These are phyloP conservation scores for Omphalotus guepiniiformis DNA, from an alignment of 768 basidiomycete genomes.

Conservation along the genomic window DNA sequence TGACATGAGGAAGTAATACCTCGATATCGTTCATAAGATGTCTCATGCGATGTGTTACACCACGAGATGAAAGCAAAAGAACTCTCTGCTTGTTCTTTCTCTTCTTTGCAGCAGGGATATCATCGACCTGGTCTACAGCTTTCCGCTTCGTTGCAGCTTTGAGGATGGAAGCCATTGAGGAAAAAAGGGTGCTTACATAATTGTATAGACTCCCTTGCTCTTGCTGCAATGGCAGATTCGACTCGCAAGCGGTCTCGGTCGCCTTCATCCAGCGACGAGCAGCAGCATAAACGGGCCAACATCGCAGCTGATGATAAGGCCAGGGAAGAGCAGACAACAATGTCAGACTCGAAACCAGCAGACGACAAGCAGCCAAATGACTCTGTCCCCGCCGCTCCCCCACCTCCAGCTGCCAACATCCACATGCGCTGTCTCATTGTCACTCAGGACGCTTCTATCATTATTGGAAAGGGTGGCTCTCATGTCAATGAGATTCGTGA, in stretches of 20 bases:
- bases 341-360: slow-evolving; percentile 16
- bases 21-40: slow-evolving; percentile 96
- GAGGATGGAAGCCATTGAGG: slow-evolving; percentile 60
- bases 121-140: slow-evolving; percentile 49
- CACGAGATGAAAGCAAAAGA: slow-evolving; percentile 86
- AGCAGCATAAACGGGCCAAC: slow-evolving; percentile 78
- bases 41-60: slow-evolving; percentile 93
- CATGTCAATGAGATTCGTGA: slow-evolving; percentile 99
- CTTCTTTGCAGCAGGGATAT: slow-evolving; percentile 36
- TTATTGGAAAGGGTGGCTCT: slow-evolving; percentile 92
- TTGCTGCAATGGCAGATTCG: slow-evolving; percentile 72
- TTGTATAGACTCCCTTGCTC: not conserved
- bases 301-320: slow-evolving; percentile 62
- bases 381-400: slow-evolving; percentile 40
- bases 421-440: slow-evolving; percentile 99
- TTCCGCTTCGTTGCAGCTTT: slow-evolving; percentile 65
- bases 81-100: slow-evolving; percentile 95
- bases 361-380: slow-evolving; percentile 3
- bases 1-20: slow-evolving; percentile 85
- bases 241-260: slow-evolving; percentile 87
- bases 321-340: slow-evolving; percentile 54
- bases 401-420: slow-evolving; percentile 77
- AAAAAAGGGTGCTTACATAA: not conserved
- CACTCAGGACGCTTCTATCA: slow-evolving; percentile 98
- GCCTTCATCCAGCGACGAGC: slow-evolving; percentile 74